phyloP scores from a whole-genome alignment of 768 basidiomycete species.

The Phlebiopsis flavidoalba region DNA sequence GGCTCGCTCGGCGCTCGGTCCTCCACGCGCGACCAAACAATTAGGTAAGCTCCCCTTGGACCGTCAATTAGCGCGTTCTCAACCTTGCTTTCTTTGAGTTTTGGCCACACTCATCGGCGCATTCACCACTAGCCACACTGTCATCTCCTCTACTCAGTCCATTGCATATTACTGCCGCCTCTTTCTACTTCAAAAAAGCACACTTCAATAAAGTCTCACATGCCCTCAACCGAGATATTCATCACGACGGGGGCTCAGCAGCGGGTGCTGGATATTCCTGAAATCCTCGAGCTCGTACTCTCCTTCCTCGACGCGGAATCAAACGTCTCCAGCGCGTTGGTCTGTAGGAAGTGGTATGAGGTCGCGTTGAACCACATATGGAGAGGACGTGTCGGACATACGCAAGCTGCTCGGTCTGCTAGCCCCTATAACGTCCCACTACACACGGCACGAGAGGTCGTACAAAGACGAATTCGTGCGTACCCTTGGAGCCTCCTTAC shows the following conservation, averaged over 20 bases:
- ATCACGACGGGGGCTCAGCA: not conserved
- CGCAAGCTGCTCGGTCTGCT: conserved; percentile 43
- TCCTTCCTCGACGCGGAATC: conserved; percentile 35
- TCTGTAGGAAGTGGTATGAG: conserved; percentile 57
- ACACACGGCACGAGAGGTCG: not conserved
- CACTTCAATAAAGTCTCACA: too few relatives aligned
- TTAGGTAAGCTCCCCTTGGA: conserved; percentile 1
- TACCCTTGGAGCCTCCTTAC: not conserved
- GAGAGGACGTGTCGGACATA: conserved; percentile 46
- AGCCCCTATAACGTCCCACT: conserved; percentile 32
- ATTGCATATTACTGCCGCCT: too few relatives aligned
- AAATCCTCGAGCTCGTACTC: conserved; percentile 56
- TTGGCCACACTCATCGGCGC: too few relatives aligned
- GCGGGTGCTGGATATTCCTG: conserved; percentile 49
- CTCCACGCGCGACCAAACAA: not conserved
- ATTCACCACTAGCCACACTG: too few relatives aligned
- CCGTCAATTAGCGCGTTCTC: not conserved
- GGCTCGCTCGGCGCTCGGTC: not conserved
- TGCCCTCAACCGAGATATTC: too few relatives aligned
- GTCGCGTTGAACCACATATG: conserved; percentile 55
- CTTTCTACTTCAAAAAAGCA: too few relatives aligned
- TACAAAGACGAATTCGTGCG: not conserved
- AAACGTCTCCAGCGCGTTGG: conserved; percentile 42
- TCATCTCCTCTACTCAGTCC: too few relatives aligned
- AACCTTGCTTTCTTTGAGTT: not conserved